Percentiles rank a stretch among this genome's conserved stretches.
Evolutionary conservation across 2,329 filamentous ascomycete species (phyloP).

Genomic region (Pseudodiploospora longispora): DNA sequence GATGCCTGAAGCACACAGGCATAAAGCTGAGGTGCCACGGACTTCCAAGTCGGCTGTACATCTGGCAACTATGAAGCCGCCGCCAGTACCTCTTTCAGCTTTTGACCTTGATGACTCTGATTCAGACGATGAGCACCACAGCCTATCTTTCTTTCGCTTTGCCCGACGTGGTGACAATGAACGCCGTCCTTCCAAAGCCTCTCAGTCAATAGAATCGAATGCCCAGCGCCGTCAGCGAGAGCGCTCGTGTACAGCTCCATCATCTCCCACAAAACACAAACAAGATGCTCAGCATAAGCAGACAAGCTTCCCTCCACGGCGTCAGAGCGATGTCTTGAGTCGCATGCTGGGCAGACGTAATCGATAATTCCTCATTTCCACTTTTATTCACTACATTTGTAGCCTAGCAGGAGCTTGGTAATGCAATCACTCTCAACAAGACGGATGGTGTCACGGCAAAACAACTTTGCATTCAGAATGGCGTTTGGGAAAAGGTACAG

Average conservation of each 20-base stretch:
- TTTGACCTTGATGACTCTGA: slow-evolving; percentile 30
- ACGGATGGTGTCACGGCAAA: too few species aligned
- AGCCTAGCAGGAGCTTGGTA: too few species aligned
- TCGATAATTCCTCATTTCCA: not conserved
- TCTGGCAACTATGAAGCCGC: slow-evolving; percentile 15
- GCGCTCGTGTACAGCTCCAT: slow-evolving; percentile 15
- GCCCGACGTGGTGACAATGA: slow-evolving; percentile 29
- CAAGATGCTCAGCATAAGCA: slow-evolving; percentile 5
- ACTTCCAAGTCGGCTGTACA: slow-evolving; percentile 19
- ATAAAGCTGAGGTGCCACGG: slow-evolving; percentile 1
- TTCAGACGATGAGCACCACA: slow-evolving; percentile 23
- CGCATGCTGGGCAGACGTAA: slow-evolving; percentile 29
- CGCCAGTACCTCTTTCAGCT: slow-evolving; percentile 1
- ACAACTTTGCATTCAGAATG: too few species aligned
- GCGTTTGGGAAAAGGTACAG: too few species aligned
- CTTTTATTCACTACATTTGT: too few species aligned
- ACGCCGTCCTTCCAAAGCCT: slow-evolving; percentile 8
- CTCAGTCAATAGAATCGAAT: too few species aligned
- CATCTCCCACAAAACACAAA: slow-evolving; percentile 11
- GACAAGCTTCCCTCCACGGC: not conserved
- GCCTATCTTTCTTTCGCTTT: slow-evolving; percentile 37
- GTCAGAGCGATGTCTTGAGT: slow-evolving; percentile 24
- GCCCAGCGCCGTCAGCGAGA: slow-evolving; percentile 1
- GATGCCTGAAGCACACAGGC: slow-evolving; percentile 9
- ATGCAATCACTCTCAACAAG: too few species aligned